Evolutionary conservation across 495 filamentous ascomycete species (phyloP).

Genomic region (Articulospora tetracladia): DNA sequence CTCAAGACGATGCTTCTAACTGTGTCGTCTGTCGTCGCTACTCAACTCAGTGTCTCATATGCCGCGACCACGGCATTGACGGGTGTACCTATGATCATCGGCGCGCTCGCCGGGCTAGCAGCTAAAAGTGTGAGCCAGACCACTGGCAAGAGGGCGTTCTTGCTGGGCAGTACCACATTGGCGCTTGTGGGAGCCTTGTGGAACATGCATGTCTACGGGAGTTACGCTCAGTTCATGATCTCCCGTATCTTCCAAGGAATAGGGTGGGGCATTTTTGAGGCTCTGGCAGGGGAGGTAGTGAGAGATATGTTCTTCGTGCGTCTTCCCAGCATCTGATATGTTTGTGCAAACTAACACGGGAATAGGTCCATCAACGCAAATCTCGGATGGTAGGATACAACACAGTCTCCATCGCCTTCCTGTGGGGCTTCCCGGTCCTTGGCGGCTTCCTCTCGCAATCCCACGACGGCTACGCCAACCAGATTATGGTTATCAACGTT

Average conservation of each 20-base stretch:
- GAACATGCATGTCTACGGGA: conserved; percentile 40
- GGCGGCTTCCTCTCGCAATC: conserved; percentile 40
- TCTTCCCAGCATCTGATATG: neutral
- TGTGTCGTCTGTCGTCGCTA: conserved; percentile 39
- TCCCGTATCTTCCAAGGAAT: conserved; percentile 45
- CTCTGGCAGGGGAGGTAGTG: conserved; percentile 40
- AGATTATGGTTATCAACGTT: conserved; percentile 42
- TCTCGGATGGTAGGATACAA: conserved; percentile 34
- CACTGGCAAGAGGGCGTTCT: conserved; percentile 45
- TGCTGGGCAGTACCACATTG: conserved; percentile 35
- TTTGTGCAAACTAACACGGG: conserved; percentile 17
- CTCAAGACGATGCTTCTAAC: conserved; percentile 48
- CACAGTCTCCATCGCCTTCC: conserved; percentile 37
- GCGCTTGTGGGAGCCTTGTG: conserved; percentile 42
- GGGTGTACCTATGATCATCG: conserved; percentile 43
- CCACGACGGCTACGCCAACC: conserved; percentile 33
- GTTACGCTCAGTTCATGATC: conserved; percentile 42
- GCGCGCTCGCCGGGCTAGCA: conserved; percentile 37
- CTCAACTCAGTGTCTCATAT: conserved; percentile 37
- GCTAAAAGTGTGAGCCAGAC: conserved; percentile 35
- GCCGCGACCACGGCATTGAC: conserved; percentile 41
- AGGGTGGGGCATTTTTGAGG: conserved; percentile 51
- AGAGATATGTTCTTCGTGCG: conserved; percentile 50
- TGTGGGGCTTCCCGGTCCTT: conserved; percentile 45
- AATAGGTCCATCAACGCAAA: conserved; percentile 44